These are phyloP conservation scores for Solanum chaucha DNA, from an alignment of 257 asterid species.

Conservation along the genomic window DNA sequence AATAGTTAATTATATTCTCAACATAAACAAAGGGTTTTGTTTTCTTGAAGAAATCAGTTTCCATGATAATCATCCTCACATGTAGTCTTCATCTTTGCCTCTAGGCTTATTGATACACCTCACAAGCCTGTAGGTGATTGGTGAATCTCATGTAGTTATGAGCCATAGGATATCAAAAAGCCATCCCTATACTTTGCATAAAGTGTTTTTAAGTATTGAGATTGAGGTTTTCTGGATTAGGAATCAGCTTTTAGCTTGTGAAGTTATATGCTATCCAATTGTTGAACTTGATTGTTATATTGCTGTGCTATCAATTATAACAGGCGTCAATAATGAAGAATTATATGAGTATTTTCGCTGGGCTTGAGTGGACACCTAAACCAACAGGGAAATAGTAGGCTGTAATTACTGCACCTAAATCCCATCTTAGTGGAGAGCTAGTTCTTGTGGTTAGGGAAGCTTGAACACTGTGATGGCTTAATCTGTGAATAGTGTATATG, in stretches of 20 bases:
- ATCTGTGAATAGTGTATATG: not conserved
- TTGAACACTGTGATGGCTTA: not conserved
- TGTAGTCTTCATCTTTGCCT: not conserved
- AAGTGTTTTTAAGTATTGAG: not conserved
- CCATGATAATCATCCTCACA: not conserved
- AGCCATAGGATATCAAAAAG: not conserved
- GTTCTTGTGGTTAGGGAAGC: not conserved
- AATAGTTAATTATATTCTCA: too few relatives aligned
- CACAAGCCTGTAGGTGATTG: not conserved
- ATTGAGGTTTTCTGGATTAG: not conserved
- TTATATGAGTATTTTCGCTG: not conserved
- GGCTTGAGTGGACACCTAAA: not conserved
- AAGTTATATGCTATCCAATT: not conserved
- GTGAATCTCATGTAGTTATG: not conserved
- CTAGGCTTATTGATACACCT: not conserved
- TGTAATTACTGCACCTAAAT: not conserved
- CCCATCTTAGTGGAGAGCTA: not conserved
- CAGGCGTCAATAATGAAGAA: not conserved
- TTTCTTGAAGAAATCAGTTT: not conserved
- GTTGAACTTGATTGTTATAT: not conserved
- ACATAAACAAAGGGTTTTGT: not conserved
- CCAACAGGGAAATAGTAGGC: not conserved
- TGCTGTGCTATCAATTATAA: not conserved
- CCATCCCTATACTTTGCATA: not conserved
- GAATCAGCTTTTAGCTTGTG: not conserved